Conservation (phyloP, 352 stramenopile genomes). For the Globisporangium nagaii region DNA sequence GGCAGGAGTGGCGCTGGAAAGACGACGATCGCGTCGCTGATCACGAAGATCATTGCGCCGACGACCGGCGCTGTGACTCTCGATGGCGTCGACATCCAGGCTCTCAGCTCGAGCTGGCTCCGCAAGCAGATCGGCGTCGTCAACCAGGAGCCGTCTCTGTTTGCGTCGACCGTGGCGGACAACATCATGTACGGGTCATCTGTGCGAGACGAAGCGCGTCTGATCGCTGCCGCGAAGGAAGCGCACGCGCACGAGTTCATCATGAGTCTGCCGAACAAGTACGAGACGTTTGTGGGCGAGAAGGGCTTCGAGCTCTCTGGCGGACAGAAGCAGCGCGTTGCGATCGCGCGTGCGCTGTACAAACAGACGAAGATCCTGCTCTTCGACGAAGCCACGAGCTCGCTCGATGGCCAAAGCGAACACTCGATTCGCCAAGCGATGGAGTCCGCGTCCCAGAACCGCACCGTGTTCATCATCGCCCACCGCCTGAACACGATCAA, state of each 20-base stretch:
- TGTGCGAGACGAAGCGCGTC: slow-evolving; percentile 42
- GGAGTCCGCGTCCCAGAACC: slow-evolving; percentile 54
- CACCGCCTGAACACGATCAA: slow-evolving; percentile 85
- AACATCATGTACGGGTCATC: slow-evolving; percentile 84
- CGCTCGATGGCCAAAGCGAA: slow-evolving; percentile 75
- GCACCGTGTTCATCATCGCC: slow-evolving; percentile 81
- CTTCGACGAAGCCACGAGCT: slow-evolving; percentile 84
- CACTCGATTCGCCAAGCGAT: slow-evolving; percentile 70
- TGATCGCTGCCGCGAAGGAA: slow-evolving; percentile 59
- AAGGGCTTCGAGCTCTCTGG: slow-evolving; percentile 95
- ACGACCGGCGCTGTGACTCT: slow-evolving; percentile 53
- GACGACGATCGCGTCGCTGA: slow-evolving; percentile 71
- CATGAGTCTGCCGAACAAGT: slow-evolving; percentile 86
- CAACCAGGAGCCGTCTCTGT: slow-evolving; percentile 82
- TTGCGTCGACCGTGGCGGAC: slow-evolving; percentile 71
- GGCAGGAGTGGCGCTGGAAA: slow-evolving; percentile 83
- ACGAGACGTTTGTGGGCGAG: slow-evolving; percentile 96
- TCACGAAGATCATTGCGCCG: slow-evolving; percentile 73
- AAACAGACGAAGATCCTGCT: slow-evolving; percentile 78
- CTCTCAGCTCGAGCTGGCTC: slow-evolving; percentile 63
- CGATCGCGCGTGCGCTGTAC: slow-evolving; percentile 78
- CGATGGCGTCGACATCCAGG: slow-evolving; percentile 66
- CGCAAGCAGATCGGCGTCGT: slow-evolving; percentile 86
- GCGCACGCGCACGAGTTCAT: slow-evolving; percentile 81
- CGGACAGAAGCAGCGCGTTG: slow-evolving; percentile 95